Conservation (phyloP, 495 filamentous ascomycete species). For the Penicillium pancosmium region DNA sequence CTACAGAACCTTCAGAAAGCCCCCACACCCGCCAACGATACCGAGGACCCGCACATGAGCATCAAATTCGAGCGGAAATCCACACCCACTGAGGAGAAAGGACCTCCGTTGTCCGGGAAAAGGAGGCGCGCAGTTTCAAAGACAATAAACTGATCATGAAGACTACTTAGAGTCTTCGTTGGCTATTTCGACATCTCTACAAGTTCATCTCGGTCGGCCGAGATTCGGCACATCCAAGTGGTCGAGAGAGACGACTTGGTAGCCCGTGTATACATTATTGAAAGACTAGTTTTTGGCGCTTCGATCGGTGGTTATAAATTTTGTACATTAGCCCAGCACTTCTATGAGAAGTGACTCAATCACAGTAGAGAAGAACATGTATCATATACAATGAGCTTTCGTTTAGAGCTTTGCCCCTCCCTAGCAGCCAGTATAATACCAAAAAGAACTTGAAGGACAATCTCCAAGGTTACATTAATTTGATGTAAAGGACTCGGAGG, state of each 20-base stretch:
- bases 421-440: no score
- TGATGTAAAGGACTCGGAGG: no score
- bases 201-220: not conserved
- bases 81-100: slow-evolving; percentile 1
- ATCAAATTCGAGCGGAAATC: slow-evolving; percentile 22
- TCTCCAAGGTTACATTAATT: no score
- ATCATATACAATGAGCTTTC: slow-evolving; percentile 3
- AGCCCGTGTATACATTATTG: not conserved
- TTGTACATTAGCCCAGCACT: slow-evolving; percentile 23
- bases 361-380: slow-evolving; percentile 16
- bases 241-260: not conserved
- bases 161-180: no score
- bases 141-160: not conserved
- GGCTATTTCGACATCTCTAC: no score
- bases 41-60: slow-evolving; percentile 9
- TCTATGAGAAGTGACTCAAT: slow-evolving; percentile 9
- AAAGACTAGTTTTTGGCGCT: not conserved
- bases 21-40: not conserved
- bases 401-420: not conserved
- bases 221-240: not conserved
- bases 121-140: not conserved
- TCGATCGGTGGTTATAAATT: not conserved
- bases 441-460: no score
- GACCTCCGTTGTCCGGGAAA: not conserved
- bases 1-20: not conserved